Percentiles rank a stretch among this genome's conserved stretches.
phyloP scores from a whole-genome alignment of 345 rosid species.

The sweet orange (Citrus sinensis) region DVS_A1.0 CM039164.1:3853501-3854000 shows the following conservation, averaged over 20 bases:
- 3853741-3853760: conserved; percentile 81
- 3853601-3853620: not conserved
- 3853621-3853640: too few species aligned
- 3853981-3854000: not conserved
- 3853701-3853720: conserved; percentile 70
- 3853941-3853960: not conserved
- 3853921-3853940: not conserved
- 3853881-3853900: not conserved
- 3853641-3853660: not conserved
- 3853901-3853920: not conserved
- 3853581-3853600: not conserved
- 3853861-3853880: not conserved
- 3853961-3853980: not conserved
- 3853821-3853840: conserved; percentile 12
- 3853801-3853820: conserved; percentile 28
- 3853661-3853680: not conserved
- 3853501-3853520: not conserved
- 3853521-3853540: not conserved
- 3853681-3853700: conserved; percentile 41
- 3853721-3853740: conserved; percentile 90
- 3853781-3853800: conserved; percentile 51
- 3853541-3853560: not conserved
- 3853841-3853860: not conserved
- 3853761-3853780: conserved; percentile 95
- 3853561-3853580: too few species aligned